Conservation (phyloP, 495 filamentous ascomycete genomes). For the Hyaloscypha finlandica region DNA sequence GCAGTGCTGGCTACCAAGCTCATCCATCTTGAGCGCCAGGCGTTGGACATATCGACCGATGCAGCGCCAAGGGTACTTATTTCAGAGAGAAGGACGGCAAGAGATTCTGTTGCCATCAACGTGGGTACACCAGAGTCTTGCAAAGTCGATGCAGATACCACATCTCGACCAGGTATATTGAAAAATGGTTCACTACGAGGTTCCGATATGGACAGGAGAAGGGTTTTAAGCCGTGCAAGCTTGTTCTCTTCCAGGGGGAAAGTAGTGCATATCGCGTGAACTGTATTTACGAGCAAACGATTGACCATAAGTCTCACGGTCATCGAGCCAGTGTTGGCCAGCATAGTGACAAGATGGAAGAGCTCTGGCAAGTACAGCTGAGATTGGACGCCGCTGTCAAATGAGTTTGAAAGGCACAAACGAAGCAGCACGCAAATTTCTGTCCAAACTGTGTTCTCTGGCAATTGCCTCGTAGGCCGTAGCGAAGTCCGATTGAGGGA, state of each 20-base stretch:
- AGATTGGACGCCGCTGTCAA: conserved; percentile 62
- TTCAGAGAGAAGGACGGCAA: conserved; percentile 58
- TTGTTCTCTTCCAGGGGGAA: conserved; percentile 57
- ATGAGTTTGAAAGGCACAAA: conserved; percentile 63
- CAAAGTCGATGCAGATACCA: conserved; percentile 47
- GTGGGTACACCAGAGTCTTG: conserved; percentile 47
- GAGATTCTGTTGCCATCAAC: conserved; percentile 52
- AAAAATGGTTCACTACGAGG: conserved; percentile 45
- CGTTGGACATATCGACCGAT: conserved; percentile 62
- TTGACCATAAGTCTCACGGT: conserved; percentile 58
- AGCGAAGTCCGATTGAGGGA: conserved; percentile 63
- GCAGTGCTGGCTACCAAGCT: conserved; percentile 68
- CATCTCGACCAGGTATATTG: conserved; percentile 40
- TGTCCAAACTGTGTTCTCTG: conserved; percentile 63
- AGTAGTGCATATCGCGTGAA: conserved; percentile 65
- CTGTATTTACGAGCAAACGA: conserved; percentile 60
- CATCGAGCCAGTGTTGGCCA: conserved; percentile 60
- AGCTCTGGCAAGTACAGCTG: conserved; percentile 66
- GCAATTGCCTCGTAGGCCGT: conserved; percentile 58
- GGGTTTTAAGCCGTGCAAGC: conserved; percentile 51
- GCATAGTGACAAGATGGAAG: conserved; percentile 68
- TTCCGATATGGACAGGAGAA: conserved; percentile 57
- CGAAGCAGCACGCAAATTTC: conserved; percentile 65
- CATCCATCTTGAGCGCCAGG: conserved; percentile 73
- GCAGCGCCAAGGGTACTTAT: conserved; percentile 62